phyloP scores from a whole-genome alignment of 2,329 filamentous ascomycete species.

The Nemania abortiva region DNA sequence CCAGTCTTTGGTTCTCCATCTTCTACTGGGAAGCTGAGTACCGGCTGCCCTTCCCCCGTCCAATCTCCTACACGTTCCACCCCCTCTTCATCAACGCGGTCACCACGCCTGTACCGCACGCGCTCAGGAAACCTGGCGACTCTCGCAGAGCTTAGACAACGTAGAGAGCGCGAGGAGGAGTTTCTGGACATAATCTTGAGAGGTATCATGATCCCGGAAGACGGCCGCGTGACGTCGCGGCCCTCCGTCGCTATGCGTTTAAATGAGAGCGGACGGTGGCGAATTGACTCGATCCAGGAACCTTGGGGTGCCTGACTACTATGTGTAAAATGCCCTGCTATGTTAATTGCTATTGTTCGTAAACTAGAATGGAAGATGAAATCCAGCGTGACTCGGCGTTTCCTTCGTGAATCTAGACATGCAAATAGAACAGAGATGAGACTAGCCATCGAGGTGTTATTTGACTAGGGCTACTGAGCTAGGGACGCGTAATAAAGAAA shows the following conservation, averaged over 20 bases:
- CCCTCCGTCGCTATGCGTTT: constrained; percentile 52
- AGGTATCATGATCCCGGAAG: constrained; percentile 52
- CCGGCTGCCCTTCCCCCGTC: constrained; percentile 18
- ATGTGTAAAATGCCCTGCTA: constrained; percentile 3
- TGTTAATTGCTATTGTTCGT: neutral
- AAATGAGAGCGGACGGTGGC: constrained; percentile 58
- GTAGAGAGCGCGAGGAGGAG: constrained; percentile 49
- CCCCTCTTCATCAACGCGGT: constrained; percentile 22
- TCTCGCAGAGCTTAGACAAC: constrained; percentile 42
- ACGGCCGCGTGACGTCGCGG: neutral
- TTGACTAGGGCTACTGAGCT: neutral
- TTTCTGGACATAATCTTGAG: constrained; percentile 54
- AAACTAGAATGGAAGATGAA: neutral
- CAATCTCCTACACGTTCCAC: constrained; percentile 17
- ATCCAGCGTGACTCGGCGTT: neutral
- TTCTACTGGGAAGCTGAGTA: constrained; percentile 25
- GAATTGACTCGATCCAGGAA: constrained; percentile 49
- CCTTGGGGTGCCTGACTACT: constrained; percentile 33
- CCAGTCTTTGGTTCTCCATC: constrained; percentile 22
- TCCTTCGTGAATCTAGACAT: neutral
- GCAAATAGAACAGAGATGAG: neutral
- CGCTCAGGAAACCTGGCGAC: constrained; percentile 47
- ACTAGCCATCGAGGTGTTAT: neutral
- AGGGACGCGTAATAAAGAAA: neutral
- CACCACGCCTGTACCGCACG: constrained; percentile 45